phyloP scores from a whole-genome alignment of 768 basidiomycete species.

The Podaxis sp. region DNA sequence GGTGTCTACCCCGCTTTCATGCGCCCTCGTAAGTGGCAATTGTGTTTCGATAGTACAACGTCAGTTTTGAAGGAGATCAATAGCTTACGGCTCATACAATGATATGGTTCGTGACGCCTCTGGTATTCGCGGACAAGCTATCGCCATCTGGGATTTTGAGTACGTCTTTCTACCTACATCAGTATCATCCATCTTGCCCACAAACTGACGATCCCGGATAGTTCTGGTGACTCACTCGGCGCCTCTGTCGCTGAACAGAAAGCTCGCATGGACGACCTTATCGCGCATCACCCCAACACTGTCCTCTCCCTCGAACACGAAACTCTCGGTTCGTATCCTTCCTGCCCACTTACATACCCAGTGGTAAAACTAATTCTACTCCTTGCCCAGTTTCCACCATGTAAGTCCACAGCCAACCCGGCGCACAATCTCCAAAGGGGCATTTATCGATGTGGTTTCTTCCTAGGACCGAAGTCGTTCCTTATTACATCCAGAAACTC shows the following conservation, averaged over 20 bases:
- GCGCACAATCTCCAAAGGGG: background rate
- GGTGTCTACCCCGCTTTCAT: constrained; percentile 40
- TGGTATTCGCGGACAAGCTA: constrained; percentile 25
- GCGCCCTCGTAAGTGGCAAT: constrained; percentile 34
- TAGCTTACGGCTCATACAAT: constrained; percentile 42
- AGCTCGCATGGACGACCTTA: constrained; percentile 26
- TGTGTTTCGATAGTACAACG: background rate
- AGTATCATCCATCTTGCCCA: background rate
- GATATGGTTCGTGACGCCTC: constrained; percentile 33
- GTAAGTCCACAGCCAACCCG: constrained; percentile 19
- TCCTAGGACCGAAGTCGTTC: constrained; percentile 32
- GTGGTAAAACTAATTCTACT: background rate
- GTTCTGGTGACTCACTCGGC: constrained; percentile 40
- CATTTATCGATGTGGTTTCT: background rate
- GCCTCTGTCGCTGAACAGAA: constrained; percentile 29
- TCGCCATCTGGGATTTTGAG: constrained; percentile 41
- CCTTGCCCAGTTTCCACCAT: constrained; percentile 19
- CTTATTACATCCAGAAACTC: constrained; percentile 38
- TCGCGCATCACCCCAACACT: constrained; percentile 30
- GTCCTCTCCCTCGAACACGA: constrained; percentile 44
- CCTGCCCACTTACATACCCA: background rate
- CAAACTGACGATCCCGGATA: constrained; percentile 16
- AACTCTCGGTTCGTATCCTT: constrained; percentile 26
- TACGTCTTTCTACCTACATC: constrained; percentile 15
- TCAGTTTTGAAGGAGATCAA: background rate